Evolutionary conservation across 371 early-diverging fungal species (phyloP), one percentile per base, ranked within the genome.

Genomic region (Mortierella sp.): DNA sequence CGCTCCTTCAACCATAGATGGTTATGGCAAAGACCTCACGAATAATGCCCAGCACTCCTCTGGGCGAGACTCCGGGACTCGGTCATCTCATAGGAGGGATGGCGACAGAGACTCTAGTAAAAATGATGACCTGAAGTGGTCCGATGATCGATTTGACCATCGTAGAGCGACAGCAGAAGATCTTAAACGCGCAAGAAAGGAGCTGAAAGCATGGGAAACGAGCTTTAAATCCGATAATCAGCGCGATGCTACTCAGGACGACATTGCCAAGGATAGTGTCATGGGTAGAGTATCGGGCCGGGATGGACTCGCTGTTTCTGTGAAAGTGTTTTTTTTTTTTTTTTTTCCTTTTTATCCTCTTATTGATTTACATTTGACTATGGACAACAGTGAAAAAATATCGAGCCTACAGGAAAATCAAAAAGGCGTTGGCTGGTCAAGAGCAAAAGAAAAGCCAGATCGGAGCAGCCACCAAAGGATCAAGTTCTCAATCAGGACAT

Each of bases 141-240:
- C 37, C 37, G 37, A 37, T 9, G 37, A 37, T 37, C 37, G 37
- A 37, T 37, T 37, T 9, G 37, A 37, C 37, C 9, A 37, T 37
- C 37, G 37, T 37, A 3, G 9, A 37, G 37, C 37, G 9, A 37
- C 37, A 9, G 37, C 37, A 9, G 37, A 37, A 0, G 57, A 57
- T 4, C 26, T 57, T 6, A 57, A 26, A 18, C 48, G 16, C 7
- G 64, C 68, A 19, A 64, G 71, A 2, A 64, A 56, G 29, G 83
- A 87, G 62, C 70, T 87, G 51, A 87, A 87, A 51, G 69, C 73
- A 53, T 87, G 87, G 87, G 87, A 87, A 60, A 80, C 81, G 3
- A 62, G 57, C 56, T 87, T 87, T 57, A 70, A 75, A 45, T 56
- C 26, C 7, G 70, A 68, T 1, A 74, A 87, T 46, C 74, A 75